These are phyloP conservation scores for Ogataea paraovalis DNA, from an alignment of 805 yeast species.

Conservation along the genomic window DNA sequence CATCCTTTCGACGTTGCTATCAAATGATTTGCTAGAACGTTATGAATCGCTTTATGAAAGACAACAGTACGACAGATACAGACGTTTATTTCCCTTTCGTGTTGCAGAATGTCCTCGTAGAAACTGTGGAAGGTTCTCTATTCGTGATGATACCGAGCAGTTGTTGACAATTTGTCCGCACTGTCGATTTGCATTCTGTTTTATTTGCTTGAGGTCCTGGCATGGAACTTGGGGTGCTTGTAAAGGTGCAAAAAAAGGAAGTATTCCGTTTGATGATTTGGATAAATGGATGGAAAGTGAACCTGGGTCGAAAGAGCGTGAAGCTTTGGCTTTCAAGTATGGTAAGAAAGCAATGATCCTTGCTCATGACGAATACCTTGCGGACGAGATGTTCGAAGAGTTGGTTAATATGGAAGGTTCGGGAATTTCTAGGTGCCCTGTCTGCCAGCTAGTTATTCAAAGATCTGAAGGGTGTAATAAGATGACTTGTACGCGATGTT, in stretches of 20 bases:
- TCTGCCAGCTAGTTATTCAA: conserved; percentile 45
- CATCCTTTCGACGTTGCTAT: conserved; percentile 32
- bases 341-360: conserved; percentile 41
- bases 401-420: conserved; percentile 39
- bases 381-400: conserved; percentile 45
- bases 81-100: conserved; percentile 43
- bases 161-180: conserved; percentile 44
- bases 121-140: conserved; percentile 42
- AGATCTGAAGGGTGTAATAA: conserved; percentile 63
- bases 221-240: conserved; percentile 53
- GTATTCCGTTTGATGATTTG: conserved; percentile 36
- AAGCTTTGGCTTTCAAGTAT: conserved; percentile 31
- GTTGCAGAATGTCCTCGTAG: conserved; percentile 48
- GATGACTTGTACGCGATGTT: conserved; percentile 52
- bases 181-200: conserved; percentile 54
- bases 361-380: conserved; percentile 41
- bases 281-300: conserved; percentile 32
- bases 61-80: conserved; percentile 40
- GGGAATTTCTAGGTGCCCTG: conserved; percentile 48
- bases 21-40: conserved; percentile 28
- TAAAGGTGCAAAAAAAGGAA: conserved; percentile 31
- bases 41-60: conserved; percentile 36
- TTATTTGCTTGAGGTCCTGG: conserved; percentile 55
- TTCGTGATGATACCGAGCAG: conserved; percentile 44
- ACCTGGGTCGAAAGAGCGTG: conserved; percentile 31